Conservation (phyloP, 2,329 filamentous ascomycete genomes). For the Zarea fungicola region DNA sequence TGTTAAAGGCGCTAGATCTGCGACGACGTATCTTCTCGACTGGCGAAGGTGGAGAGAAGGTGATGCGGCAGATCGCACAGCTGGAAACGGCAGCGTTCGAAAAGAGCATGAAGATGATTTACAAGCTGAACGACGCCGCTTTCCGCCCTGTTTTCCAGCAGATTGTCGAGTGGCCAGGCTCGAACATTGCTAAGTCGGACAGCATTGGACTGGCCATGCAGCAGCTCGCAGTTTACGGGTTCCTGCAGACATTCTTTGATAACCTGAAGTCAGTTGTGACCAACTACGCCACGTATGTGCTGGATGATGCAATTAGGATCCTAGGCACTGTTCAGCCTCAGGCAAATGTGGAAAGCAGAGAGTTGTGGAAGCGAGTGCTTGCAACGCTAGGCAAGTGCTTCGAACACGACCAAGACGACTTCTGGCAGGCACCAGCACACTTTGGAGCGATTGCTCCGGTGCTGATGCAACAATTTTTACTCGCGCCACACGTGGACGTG, state of each 20-base stretch:
- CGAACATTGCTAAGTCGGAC: conserved; percentile 58
- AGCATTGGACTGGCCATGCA: conserved; percentile 53
- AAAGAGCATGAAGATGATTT: conserved; percentile 80
- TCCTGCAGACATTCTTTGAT: conserved; percentile 74
- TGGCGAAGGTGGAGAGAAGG: conserved; percentile 39
- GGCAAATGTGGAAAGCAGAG: conserved; percentile 45
- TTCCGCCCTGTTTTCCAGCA: conserved; percentile 89
- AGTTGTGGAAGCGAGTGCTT: conserved; percentile 66
- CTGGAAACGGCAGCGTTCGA: conserved; percentile 64
- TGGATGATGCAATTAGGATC: conserved; percentile 67
- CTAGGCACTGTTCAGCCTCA: conserved; percentile 44
- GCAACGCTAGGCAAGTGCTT: conserved; percentile 70
- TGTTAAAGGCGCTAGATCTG: conserved; percentile 59
- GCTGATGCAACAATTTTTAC: conserved; percentile 61
- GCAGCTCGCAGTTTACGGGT: conserved; percentile 73
- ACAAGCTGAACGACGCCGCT: conserved; percentile 90
- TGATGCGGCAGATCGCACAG: conserved; percentile 44
- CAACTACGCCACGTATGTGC: conserved; percentile 77
- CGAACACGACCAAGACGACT: conserved; percentile 86
- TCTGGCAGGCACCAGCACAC: conserved; percentile 90
- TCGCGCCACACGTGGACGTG: conserved; percentile 40
- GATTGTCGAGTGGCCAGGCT: conserved; percentile 74
- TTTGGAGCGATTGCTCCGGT: conserved; percentile 67
- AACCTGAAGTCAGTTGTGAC: conserved; percentile 92
- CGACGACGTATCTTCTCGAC: conserved; percentile 51